Conservation (phyloP, 495 filamentous ascomycete species). For the Penicillium turbatum region DNA sequence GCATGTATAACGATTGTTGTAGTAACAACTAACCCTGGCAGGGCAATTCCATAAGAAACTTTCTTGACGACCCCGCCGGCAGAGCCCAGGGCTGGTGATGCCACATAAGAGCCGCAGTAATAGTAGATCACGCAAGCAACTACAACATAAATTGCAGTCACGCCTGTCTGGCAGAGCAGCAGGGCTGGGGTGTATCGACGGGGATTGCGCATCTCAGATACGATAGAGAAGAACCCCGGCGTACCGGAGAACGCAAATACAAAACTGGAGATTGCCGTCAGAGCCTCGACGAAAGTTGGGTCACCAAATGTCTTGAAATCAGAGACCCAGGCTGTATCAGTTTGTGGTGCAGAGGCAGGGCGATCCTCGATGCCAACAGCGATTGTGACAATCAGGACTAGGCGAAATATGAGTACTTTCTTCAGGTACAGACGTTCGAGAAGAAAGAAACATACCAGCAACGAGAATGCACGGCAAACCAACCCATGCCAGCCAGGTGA, state of each 20-base stretch:
- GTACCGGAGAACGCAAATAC: constrained; percentile 58
- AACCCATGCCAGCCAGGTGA: constrained; percentile 37
- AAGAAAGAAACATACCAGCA: constrained; percentile 40
- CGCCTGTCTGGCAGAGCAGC: constrained; percentile 30
- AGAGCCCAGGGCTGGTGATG: constrained; percentile 63
- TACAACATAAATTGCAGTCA: constrained; percentile 58
- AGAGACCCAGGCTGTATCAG: constrained; percentile 16
- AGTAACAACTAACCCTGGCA: constrained; percentile 46
- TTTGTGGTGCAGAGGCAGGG: constrained; percentile 23
- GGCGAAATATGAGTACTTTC: constrained; percentile 37
- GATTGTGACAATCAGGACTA: constrained; percentile 64
- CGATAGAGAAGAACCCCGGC: constrained; percentile 63
- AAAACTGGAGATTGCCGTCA: constrained; percentile 61
- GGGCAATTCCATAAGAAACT: constrained; percentile 64
- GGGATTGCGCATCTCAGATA: constrained; percentile 67
- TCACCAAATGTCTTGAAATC: constrained; percentile 22
- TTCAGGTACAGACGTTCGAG: background rate
- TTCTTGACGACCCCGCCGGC: constrained; percentile 58
- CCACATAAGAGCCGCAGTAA: constrained; percentile 60
- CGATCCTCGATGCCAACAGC: constrained; percentile 49
- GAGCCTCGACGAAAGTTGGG: constrained; percentile 24
- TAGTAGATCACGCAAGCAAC: constrained; percentile 63
- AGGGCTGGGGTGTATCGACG: constrained; percentile 55
- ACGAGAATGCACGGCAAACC: constrained; percentile 30
- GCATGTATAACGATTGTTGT: constrained; percentile 20